Percentiles rank a stretch among this genome's conserved stretches.
These are phyloP conservation scores for Sporisorium scitamineum DNA, from an alignment of 1,284 basidiomycete genomes.

Conservation along the genomic window DNA sequence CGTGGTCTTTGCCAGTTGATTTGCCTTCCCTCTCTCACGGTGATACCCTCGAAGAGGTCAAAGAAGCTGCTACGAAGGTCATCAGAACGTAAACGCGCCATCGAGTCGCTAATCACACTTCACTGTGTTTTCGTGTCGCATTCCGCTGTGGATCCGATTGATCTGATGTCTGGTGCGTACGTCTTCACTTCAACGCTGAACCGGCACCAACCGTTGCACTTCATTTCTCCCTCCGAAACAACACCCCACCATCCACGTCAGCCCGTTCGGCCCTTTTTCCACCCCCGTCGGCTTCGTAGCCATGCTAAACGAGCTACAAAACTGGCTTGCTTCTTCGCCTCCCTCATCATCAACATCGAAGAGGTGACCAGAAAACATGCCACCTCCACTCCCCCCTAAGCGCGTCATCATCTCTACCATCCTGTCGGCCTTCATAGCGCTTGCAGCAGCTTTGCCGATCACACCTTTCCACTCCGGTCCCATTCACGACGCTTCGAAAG, in stretches of 20 bases:
- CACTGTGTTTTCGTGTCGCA: no score
- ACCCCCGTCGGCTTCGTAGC: no score
- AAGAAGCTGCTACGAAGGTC: background rate
- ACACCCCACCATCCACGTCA: conserved; percentile 7
- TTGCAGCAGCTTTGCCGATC: conserved; percentile 20
- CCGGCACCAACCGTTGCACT: no score
- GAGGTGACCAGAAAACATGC: background rate
- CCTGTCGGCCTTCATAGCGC: background rate
- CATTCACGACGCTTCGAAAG: conserved; percentile 25
- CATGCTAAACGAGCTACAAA: no score
- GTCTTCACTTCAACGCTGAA: no score
- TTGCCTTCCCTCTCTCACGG: background rate
- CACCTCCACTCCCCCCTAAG: background rate
- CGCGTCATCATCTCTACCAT: background rate
- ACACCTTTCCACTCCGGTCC: conserved; percentile 30
- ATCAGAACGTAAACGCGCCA: background rate
- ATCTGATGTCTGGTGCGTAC: no score
- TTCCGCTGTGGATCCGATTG: no score
- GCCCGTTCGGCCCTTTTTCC: background rate
- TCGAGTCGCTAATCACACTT: no score
- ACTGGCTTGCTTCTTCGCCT: background rate
- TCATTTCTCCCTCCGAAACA: background rate
- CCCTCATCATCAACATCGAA: background rate
- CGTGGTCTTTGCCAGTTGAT: no score
- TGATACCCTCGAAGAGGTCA: background rate